Evolutionary conservation across 495 filamentous ascomycete species (phyloP).

Genomic region (Cercophora newfieldiana): DNA sequence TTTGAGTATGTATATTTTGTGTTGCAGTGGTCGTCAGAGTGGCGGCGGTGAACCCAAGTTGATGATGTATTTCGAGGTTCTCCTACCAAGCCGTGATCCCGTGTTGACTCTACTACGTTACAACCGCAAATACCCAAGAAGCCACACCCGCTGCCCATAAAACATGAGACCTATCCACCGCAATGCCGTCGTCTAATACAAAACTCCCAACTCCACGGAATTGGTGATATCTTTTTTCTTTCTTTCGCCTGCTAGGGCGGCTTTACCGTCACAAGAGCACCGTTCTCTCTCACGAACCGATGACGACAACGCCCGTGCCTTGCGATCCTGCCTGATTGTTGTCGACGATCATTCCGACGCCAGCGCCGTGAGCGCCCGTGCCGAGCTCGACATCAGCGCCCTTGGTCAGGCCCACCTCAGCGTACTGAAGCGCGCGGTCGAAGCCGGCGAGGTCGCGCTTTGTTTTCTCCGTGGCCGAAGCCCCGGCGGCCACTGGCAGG

Average conservation of each 20-base stretch:
- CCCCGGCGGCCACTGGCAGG: background rate
- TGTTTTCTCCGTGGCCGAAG: background rate
- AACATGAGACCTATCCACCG: background rate
- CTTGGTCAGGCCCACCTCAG: conserved; percentile 45
- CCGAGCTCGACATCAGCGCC: conserved; percentile 46
- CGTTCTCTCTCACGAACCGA: background rate
- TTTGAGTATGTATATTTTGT: too few relatives aligned
- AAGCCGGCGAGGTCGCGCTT: conserved; percentile 47
- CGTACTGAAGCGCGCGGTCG: conserved; percentile 47
- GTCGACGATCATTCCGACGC: conserved; percentile 50
- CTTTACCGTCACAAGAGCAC: background rate
- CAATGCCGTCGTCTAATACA: background rate
- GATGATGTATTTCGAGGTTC: too few relatives aligned
- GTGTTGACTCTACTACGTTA: too few relatives aligned
- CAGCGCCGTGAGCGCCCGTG: conserved; percentile 44
- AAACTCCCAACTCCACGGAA: background rate
- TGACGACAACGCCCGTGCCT: background rate
- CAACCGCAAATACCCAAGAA: background rate
- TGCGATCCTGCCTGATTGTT: conserved; percentile 30
- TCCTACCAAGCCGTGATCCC: too few relatives aligned
- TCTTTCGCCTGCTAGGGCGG: background rate
- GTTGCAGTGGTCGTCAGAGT: too few relatives aligned
- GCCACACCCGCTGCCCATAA: background rate
- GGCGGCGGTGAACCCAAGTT: too few relatives aligned
- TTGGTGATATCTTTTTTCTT: too few relatives aligned